phyloP scores from a whole-genome alignment of 108 stramenopile species.

The Aurantiochytrium sp. region DNA sequence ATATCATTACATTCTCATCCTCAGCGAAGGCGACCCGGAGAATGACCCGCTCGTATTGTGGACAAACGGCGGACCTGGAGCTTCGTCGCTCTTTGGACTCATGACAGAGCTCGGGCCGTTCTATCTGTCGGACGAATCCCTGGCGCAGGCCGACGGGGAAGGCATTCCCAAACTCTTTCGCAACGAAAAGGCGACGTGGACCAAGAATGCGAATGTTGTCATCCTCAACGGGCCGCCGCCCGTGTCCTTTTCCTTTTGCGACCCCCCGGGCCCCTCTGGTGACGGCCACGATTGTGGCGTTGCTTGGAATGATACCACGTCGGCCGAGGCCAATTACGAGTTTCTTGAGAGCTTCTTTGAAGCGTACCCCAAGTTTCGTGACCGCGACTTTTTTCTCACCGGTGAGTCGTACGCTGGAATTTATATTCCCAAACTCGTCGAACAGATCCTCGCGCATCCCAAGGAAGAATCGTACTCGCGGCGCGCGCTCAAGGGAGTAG shows the following conservation, averaged over 20 bases:
- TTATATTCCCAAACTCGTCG: slow-evolving; percentile 65
- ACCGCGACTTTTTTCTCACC: slow-evolving; percentile 53
- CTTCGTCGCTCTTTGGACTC: slow-evolving; percentile 48
- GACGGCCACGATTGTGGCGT: slow-evolving; percentile 36
- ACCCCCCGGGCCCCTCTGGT: slow-evolving; percentile 31
- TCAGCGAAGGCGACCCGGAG: slow-evolving; percentile 37
- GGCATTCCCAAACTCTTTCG: slow-evolving; percentile 59
- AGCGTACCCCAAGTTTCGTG: slow-evolving; percentile 53
- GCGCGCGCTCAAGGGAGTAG: slow-evolving; percentile 32
- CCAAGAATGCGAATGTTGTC: slow-evolving; percentile 49
- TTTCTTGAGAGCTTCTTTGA: slow-evolving; percentile 56
- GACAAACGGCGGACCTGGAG: slow-evolving; percentile 75
- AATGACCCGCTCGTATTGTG: slow-evolving; percentile 60
- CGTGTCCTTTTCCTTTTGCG: slow-evolving; percentile 65
- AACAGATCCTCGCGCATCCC: slow-evolving; percentile 47
- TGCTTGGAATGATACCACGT: slow-evolving; percentile 60
- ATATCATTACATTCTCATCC: slow-evolving; percentile 55
- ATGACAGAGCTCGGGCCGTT: neutral
- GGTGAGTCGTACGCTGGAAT: slow-evolving; percentile 77
- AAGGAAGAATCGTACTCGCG: neutral
- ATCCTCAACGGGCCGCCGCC: slow-evolving; percentile 70
- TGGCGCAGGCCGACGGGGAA: slow-evolving; percentile 33
- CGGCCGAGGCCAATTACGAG: slow-evolving; percentile 45
- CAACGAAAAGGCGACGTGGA: slow-evolving; percentile 54
- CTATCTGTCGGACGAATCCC: neutral